Conservation (phyloP, 805 yeast species). For the Maudiozyma serrabonitensis region DNA sequence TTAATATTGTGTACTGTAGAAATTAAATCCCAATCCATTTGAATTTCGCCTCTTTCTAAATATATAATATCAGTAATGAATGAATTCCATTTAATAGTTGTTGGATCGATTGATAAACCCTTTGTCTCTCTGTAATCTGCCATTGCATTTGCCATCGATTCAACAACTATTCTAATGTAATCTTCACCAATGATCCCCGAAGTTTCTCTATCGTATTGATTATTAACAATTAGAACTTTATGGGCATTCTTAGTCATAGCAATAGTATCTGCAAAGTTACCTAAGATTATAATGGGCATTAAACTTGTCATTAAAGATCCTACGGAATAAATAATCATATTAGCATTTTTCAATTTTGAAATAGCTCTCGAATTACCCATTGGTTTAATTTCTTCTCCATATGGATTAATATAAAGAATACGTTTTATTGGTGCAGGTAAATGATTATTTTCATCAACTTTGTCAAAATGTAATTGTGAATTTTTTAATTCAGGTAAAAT, state of each 20-base stretch:
- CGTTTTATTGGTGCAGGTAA: constrained; percentile 66
- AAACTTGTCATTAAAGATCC: constrained; percentile 87
- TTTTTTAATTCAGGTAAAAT: constrained; percentile 63
- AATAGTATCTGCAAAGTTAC: constrained; percentile 64
- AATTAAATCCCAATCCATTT: constrained; percentile 37
- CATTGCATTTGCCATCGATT: constrained; percentile 22
- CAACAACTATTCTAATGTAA: constrained; percentile 44
- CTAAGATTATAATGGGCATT: constrained; percentile 64
- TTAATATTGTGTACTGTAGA: constrained; percentile 33
- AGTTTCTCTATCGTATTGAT: constrained; percentile 73
- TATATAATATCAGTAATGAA: constrained; percentile 59
- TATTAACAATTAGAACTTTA: constrained; percentile 62
- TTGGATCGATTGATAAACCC: constrained; percentile 5
- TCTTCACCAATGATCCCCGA: constrained; percentile 51
- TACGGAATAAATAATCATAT: constrained; percentile 61
- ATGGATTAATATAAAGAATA: constrained; percentile 73
- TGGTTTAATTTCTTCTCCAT: constrained; percentile 80
- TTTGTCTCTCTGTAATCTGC: constrained; percentile 15
- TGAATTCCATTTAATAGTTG: constrained; percentile 30
- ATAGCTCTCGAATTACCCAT: constrained; percentile 55
- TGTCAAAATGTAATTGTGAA: constrained; percentile 67
- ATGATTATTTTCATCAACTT: constrained; percentile 43
- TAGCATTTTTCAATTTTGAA: constrained; percentile 39
- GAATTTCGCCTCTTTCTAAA: constrained; percentile 40
- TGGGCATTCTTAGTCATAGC: constrained; percentile 20